A percentile compares a stretch with the other conserved stretches of the same genome.
phyloP scores from a whole-genome alignment of 306 rosid species.

The Fagus sylvatica region DNA sequence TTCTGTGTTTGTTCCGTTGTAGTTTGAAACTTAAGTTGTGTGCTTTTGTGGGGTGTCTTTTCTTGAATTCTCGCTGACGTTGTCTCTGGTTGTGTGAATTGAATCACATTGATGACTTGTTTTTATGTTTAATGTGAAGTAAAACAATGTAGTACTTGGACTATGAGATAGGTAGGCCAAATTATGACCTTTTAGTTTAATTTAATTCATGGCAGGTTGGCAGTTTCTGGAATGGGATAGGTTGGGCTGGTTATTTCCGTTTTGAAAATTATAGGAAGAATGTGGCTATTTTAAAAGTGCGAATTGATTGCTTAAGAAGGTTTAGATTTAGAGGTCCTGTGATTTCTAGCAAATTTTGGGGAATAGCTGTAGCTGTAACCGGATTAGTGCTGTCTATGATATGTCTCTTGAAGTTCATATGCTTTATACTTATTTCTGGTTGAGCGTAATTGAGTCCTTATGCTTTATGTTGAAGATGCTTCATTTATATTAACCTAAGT shows the following conservation, averaged over 20 bases:
- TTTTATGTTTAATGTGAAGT: background rate
- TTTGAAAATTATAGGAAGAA: background rate
- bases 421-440: background rate
- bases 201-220: background rate
- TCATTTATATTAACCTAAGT: background rate
- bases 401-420: background rate
- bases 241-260: background rate
- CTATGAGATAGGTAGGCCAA: background rate
- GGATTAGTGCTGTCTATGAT: background rate
- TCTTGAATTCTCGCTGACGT: too few relatives aligned
- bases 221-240: background rate
- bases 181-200: background rate
- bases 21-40: background rate
- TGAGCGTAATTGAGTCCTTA: background rate
- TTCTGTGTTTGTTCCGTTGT: background rate
- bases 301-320: conserved; percentile 2
- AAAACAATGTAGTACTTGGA: background rate
- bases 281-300: background rate
- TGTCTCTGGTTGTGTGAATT: background rate
- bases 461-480: background rate
- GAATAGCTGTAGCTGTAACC: conserved; percentile 7
- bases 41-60: too few relatives aligned
- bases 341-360: background rate
- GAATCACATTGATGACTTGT: background rate
- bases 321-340: conserved; percentile 7